Conservation (phyloP, 176 grass and related monocot species). For the Zoysia pacifica region DNA sequence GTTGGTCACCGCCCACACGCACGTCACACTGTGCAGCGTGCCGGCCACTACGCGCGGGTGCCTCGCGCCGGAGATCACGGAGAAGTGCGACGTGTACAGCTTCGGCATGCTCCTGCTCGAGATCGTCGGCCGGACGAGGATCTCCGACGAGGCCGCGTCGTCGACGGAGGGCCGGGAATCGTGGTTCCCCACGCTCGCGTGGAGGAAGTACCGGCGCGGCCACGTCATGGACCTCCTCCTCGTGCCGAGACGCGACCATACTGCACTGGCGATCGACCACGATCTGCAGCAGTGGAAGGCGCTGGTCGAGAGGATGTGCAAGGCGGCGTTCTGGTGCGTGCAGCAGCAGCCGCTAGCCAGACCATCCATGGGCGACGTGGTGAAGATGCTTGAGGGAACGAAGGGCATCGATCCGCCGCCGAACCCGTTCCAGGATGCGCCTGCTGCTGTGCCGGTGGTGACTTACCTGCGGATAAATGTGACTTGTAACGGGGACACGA, state of each 20-base stretch:
- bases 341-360: constrained; percentile 37
- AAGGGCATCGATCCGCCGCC: constrained; percentile 17
- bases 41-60: constrained; percentile 37
- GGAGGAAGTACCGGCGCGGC: constrained; percentile 16
- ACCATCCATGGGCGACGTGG: constrained; percentile 46
- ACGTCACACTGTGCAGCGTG: background rate
- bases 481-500: too few relatives aligned
- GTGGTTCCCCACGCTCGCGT: constrained; percentile 34
- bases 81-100: constrained; percentile 54
- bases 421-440: constrained; percentile 15
- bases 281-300: background rate
- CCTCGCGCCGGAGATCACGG: constrained; percentile 42
- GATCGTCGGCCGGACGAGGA: constrained; percentile 34
- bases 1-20: constrained; percentile 13
- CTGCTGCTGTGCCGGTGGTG: background rate
- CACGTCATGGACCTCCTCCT: background rate
- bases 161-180: background rate
- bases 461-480: background rate
- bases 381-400: constrained; percentile 50
- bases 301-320: constrained; percentile 17
- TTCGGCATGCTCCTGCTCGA: constrained; percentile 53
- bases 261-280: background rate
- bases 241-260: background rate
- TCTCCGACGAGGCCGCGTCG: constrained; percentile 17
- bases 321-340: constrained; percentile 54